These are phyloP conservation scores for Amoebophrya sp. DNA, from an alignment of 169 alveolate species.

Conservation along the genomic window DNA sequence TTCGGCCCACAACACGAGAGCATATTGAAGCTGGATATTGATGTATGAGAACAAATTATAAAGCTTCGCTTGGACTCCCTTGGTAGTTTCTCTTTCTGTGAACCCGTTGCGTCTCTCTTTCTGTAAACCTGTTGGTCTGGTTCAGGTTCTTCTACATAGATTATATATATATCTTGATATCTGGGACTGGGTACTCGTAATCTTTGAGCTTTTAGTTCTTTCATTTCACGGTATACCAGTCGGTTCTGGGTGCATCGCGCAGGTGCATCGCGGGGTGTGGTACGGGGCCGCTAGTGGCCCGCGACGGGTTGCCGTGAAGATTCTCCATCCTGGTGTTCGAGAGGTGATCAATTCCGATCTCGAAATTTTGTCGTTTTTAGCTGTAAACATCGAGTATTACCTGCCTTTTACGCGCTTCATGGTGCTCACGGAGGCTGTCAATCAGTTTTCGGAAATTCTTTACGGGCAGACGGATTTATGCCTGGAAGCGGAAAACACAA, in stretches of 20 bases:
- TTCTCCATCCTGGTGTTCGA: not conserved
- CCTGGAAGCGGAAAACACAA: not conserved
- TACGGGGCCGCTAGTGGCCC: not conserved
- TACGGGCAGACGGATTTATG: not conserved
- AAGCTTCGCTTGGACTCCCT: not conserved
- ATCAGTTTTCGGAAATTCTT: not conserved
- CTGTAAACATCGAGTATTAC: not conserved
- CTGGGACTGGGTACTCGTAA: no score
- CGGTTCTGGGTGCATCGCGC: not conserved
- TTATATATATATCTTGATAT: no score
- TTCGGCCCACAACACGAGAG: no score
- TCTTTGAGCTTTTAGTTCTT: no score
- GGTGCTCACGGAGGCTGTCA: not conserved
- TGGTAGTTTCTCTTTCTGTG: no score
- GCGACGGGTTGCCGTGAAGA: not conserved
- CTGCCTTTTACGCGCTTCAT: not conserved
- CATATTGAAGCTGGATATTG: no score
- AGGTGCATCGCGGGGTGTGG: not conserved
- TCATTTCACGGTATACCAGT: no score
- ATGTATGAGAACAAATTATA: no score
- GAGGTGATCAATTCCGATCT: not conserved
- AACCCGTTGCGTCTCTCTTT: no score
- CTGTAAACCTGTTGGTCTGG: no score
- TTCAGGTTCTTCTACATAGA: no score
- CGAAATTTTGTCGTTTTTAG: not conserved